A percentile compares a stretch with the other conserved stretches of the same genome.
Evolutionary conservation across 495 filamentous ascomycete genomes (phyloP).

Genomic region (Pyronema domesticum): DNA sequence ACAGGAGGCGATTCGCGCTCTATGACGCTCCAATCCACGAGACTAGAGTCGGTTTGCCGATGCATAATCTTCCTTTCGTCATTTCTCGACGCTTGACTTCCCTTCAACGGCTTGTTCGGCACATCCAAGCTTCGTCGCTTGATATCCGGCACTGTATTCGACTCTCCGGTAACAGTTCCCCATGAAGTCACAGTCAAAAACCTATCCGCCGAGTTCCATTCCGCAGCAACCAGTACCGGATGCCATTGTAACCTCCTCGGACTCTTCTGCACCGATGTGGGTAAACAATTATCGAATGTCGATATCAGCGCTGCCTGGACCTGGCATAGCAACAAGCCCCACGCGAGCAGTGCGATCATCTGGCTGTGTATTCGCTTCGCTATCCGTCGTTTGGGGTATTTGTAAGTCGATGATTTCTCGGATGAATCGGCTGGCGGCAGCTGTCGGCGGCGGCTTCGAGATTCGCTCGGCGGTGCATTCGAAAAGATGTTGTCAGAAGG

Average conservation of each 20-base stretch:
- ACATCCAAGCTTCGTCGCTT: too few species aligned
- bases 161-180: conserved; percentile 64
- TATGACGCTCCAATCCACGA: too few species aligned
- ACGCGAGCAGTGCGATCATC: conserved; percentile 8
- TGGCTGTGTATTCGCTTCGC: not conserved
- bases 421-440: conserved; percentile 8
- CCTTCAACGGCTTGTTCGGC: too few species aligned
- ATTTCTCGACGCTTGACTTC: too few species aligned
- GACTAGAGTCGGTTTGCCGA: too few species aligned
- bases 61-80: too few species aligned
- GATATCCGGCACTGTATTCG: not conserved
- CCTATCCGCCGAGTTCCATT: conserved; percentile 45
- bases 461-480: not conserved
- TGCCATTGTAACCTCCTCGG: conserved; percentile 59
- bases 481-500: not conserved
- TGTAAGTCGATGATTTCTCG: conserved; percentile 4
- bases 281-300: conserved; percentile 69
- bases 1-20: too few species aligned
- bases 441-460: not conserved
- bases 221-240: conserved; percentile 52
- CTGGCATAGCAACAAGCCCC: not conserved
- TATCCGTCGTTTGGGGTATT: conserved; percentile 12
- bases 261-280: conserved; percentile 33
- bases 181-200: conserved; percentile 66
- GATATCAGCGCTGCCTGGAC: conserved; percentile 40